Evolutionary conservation across 2,329 filamentous ascomycete species (phyloP).

Genomic region (Fusarium virguliforme): DNA sequence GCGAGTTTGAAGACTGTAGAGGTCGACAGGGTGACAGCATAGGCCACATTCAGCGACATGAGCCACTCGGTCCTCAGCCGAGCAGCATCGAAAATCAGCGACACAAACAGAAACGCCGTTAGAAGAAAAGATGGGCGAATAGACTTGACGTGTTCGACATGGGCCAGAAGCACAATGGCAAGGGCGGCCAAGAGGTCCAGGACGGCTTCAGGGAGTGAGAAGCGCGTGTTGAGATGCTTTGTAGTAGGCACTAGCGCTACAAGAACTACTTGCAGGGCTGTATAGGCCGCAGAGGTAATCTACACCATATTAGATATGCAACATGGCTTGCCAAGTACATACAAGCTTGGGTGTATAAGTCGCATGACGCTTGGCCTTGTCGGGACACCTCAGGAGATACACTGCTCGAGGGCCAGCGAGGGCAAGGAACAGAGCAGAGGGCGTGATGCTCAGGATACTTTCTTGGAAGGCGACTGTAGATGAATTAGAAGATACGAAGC

Average conservation of each 20-base stretch:
- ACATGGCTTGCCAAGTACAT: neutral
- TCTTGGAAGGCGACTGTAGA: slow-evolving; percentile 53
- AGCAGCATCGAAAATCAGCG: slow-evolving; percentile 54
- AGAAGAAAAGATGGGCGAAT: slow-evolving; percentile 55
- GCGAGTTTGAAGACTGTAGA: slow-evolving; percentile 48
- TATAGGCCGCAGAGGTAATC: slow-evolving; percentile 47
- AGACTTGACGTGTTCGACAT: slow-evolving; percentile 55
- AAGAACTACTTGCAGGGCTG: slow-evolving; percentile 48
- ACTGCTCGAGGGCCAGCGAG: slow-evolving; percentile 43
- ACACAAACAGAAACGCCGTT: slow-evolving; percentile 51
- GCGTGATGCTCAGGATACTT: slow-evolving; percentile 48
- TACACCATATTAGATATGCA: slow-evolving; percentile 24
- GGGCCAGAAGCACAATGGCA: slow-evolving; percentile 50
- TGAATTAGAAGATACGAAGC: slow-evolving; percentile 19
- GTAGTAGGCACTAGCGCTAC: slow-evolving; percentile 49
- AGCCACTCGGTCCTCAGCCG: slow-evolving; percentile 56
- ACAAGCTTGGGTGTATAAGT: slow-evolving; percentile 53
- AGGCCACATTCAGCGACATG: slow-evolving; percentile 46
- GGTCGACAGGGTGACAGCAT: slow-evolving; percentile 47
- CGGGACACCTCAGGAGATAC: slow-evolving; percentile 47
- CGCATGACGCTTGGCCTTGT: slow-evolving; percentile 46
- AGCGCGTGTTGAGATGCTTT: slow-evolving; percentile 48
- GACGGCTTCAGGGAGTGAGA: slow-evolving; percentile 52
- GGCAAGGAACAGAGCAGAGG: slow-evolving; percentile 49
- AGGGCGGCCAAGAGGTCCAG: slow-evolving; percentile 51